These are phyloP conservation scores for Saraca asoca DNA, from an alignment of 331 rosid species.

Conservation along the genomic window DNA sequence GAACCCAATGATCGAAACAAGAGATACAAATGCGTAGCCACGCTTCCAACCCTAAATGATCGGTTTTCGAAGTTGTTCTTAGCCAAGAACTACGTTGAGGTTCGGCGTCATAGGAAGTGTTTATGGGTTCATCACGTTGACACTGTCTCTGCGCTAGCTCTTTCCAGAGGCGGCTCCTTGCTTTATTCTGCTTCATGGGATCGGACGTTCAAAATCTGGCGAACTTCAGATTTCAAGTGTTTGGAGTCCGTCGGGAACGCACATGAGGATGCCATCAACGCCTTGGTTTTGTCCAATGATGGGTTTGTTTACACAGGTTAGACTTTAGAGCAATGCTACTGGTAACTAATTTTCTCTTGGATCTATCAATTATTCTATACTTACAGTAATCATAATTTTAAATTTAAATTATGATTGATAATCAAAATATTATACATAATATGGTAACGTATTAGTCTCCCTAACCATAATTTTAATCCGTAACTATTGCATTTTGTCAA, in stretches of 20 bases:
- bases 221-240: slow-evolving; percentile 50
- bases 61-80: slow-evolving; percentile 39
- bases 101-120: slow-evolving; percentile 50
- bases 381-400: no score
- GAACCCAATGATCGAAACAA: slow-evolving; percentile 9
- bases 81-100: slow-evolving; percentile 42
- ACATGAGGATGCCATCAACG: slow-evolving; percentile 56
- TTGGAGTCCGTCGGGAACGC: slow-evolving; percentile 44
- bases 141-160: slow-evolving; percentile 48
- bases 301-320: slow-evolving; percentile 44
- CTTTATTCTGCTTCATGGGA: slow-evolving; percentile 63
- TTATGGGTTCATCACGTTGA: slow-evolving; percentile 64
- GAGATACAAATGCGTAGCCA: slow-evolving; percentile 39
- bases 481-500: no score
- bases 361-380: no score
- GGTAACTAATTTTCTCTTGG: no score
- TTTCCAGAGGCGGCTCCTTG: slow-evolving; percentile 37
- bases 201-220: slow-evolving; percentile 56
- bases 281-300: slow-evolving; percentile 39
- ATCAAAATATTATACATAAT: no score
- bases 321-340: no score
- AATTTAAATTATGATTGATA: no score
- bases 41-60: slow-evolving; percentile 49
- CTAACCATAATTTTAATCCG: no score
- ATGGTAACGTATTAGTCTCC: no score